These are phyloP conservation scores for Climacium dendroides DNA, from an alignment of 225 moss, liverwort and hornwort species.

Conservation along the genomic window DNA sequence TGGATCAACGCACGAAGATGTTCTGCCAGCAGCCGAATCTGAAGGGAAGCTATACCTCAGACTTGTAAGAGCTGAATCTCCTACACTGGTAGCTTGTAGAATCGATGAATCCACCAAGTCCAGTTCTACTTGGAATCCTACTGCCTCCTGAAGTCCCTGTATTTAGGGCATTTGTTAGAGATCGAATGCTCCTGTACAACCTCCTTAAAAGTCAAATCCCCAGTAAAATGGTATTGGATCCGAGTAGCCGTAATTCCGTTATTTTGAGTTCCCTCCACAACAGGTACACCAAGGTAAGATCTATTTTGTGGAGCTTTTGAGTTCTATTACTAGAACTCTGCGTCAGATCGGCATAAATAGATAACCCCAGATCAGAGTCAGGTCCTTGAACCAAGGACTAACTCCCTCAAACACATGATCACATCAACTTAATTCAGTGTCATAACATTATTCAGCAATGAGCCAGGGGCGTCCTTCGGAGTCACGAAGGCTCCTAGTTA, in stretches of 20 bases:
- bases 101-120: slow-evolving; percentile 57
- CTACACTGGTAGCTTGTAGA: background rate
- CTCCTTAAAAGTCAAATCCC: background rate
- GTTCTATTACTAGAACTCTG: background rate
- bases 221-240: background rate
- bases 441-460: background rate
- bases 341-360: background rate
- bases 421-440: background rate
- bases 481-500: background rate
- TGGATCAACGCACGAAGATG: background rate
- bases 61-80: background rate
- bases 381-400: background rate
- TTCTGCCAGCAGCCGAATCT: background rate
- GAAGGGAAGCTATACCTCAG: background rate
- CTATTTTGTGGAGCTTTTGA: background rate
- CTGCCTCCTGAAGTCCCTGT: slow-evolving; percentile 63
- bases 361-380: background rate
- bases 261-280: too few species aligned
- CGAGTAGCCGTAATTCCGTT: background rate
- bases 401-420: background rate
- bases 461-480: background rate
- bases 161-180: background rate
- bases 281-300: background rate
- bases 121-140: slow-evolving; percentile 77
- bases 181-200: background rate